phyloP scores from a whole-genome alignment of 495 filamentous ascomycete genomes.

The Xylaria longipes region DNA sequence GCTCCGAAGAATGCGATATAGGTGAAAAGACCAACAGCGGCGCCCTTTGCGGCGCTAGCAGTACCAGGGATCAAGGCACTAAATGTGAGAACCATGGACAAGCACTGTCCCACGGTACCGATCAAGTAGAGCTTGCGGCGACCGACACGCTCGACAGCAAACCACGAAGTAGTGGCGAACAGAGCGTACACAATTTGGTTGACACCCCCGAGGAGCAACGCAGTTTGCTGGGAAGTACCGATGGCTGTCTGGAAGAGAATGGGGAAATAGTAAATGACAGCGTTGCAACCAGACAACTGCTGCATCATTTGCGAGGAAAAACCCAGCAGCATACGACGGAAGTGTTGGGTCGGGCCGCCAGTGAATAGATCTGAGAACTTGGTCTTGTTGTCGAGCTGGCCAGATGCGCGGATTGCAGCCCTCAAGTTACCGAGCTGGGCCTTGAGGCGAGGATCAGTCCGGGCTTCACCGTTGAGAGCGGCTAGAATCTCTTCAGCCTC shows the following conservation, averaged over 20 bases:
- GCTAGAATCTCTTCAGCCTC: constrained; percentile 70
- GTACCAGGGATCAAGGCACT: constrained; percentile 65
- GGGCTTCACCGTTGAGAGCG: constrained; percentile 62
- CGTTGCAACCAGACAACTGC: constrained; percentile 73
- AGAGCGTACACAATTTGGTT: constrained; percentile 70
- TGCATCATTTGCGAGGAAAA: constrained; percentile 69
- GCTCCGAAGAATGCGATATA: constrained; percentile 63
- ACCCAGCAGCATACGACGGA: constrained; percentile 62
- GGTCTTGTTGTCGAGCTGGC: constrained; percentile 53
- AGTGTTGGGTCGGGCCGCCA: constrained; percentile 64
- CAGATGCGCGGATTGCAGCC: constrained; percentile 60
- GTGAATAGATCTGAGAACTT: constrained; percentile 59
- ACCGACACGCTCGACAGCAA: constrained; percentile 73
- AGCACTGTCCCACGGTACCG: constrained; percentile 67
- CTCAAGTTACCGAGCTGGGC: constrained; percentile 64
- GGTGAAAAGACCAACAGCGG: constrained; percentile 57
- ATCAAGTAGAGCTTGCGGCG: constrained; percentile 65
- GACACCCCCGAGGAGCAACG: constrained; percentile 38
- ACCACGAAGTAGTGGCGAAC: constrained; percentile 75
- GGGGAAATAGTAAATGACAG: constrained; percentile 71
- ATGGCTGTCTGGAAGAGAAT: constrained; percentile 47
- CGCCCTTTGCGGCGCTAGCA: constrained; percentile 40
- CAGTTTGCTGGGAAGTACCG: constrained; percentile 32
- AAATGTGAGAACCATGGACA: constrained; percentile 73
- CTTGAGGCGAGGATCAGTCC: constrained; percentile 57